phyloP scores from a whole-genome alignment of 2,329 filamentous ascomycete species.

The Talaromyces sp. region DNA sequence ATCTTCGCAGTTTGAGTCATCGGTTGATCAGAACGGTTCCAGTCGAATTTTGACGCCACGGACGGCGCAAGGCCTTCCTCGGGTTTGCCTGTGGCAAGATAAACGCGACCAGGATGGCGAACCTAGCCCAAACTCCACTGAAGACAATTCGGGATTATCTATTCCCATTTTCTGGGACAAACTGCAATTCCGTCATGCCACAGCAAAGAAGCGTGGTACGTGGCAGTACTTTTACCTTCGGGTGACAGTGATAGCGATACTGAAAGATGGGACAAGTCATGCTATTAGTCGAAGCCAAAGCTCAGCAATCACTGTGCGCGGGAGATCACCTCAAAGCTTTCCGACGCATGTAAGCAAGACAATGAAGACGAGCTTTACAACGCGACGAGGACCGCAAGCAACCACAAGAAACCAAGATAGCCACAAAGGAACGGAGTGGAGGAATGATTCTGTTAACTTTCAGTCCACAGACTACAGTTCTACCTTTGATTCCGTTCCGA shows the following conservation, averaged over 20 bases:
- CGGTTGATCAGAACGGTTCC: background rate
- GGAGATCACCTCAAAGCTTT: conserved; percentile 17
- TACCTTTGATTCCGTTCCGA: background rate
- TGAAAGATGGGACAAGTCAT: conserved; percentile 14
- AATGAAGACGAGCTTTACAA: background rate
- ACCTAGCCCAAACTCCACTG: background rate
- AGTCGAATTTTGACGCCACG: background rate
- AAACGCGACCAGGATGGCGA: background rate
- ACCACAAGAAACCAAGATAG: background rate
- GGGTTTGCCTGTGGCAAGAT: conserved; percentile 1
- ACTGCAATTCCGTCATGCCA: conserved; percentile 16
- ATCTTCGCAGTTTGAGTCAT: background rate
- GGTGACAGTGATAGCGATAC: conserved; percentile 7
- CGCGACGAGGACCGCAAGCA: background rate
- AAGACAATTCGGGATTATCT: background rate
- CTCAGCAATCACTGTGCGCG: conserved; percentile 14
- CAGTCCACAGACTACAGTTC: background rate
- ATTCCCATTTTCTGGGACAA: conserved; percentile 14
- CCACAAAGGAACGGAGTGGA: background rate
- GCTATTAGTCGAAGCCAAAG: conserved; percentile 7
- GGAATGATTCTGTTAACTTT: background rate
- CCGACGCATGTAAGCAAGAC: conserved; percentile 5
- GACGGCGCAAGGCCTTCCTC: background rate
- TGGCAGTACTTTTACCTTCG: conserved; percentile 18
- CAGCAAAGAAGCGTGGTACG: conserved; percentile 17